These are phyloP conservation scores for Cystobasidiopsis lactophilus DNA, from an alignment of 768 basidiomycete species.

Conservation along the genomic window DNA sequence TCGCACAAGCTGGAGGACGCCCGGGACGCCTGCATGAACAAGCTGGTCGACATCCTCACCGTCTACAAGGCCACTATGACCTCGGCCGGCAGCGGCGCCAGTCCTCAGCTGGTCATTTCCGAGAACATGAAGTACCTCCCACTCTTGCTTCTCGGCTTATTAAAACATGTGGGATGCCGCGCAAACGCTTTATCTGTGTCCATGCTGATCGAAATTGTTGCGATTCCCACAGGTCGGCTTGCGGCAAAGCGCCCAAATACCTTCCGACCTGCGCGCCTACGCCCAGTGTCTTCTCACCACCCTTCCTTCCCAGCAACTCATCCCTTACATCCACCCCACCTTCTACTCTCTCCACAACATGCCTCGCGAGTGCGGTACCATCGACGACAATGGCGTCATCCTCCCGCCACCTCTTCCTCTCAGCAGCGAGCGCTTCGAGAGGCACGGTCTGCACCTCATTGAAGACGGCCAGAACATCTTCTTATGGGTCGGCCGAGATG, in stretches of 20 bases:
- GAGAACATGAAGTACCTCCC: slow-evolving; percentile 93
- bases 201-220: not conserved
- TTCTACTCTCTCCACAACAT: slow-evolving; percentile 96
- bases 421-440: slow-evolving; percentile 81
- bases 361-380: slow-evolving; percentile 79
- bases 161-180: slow-evolving; percentile 57
- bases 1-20: slow-evolving; percentile 74
- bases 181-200: not conserved
- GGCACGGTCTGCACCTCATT: slow-evolving; percentile 86
- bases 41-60: slow-evolving; percentile 57
- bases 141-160: slow-evolving; percentile 59
- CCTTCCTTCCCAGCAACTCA: slow-evolving; percentile 65
- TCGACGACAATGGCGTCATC: slow-evolving; percentile 70
- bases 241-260: slow-evolving; percentile 88
- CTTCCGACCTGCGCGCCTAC: slow-evolving; percentile 85
- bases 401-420: slow-evolving; percentile 71
- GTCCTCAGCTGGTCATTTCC: slow-evolving; percentile 72
- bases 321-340: slow-evolving; percentile 82
- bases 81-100: slow-evolving; percentile 73
- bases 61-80: slow-evolving; percentile 95
- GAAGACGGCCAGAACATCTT: slow-evolving; percentile 97
- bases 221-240: slow-evolving; percentile 47
- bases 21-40: slow-evolving; percentile 60
- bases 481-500: slow-evolving; percentile 94
- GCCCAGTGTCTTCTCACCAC: slow-evolving; percentile 80